Percentiles rank a stretch among this genome's conserved stretches.
phyloP scores from a whole-genome alignment of 139 green algal genomes.

The Tetraselmis striata region DNA sequence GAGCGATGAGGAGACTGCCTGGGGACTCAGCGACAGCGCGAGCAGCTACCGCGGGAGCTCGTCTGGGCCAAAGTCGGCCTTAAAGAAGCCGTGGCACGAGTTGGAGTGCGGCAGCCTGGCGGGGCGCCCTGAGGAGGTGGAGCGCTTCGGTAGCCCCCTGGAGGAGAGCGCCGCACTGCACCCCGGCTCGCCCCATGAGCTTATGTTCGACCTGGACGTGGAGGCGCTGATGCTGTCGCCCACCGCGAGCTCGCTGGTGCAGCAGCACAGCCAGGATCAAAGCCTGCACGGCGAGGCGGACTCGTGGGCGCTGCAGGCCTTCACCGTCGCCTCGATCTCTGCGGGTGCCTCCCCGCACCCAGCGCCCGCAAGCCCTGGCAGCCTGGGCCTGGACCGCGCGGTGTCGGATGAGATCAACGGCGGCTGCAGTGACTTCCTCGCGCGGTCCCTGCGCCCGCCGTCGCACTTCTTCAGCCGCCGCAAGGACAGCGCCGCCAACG shows the following conservation, averaged over 20 bases:
- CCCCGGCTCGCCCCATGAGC: neutral
- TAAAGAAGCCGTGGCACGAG: too few species aligned
- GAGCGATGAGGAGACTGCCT: conserved; percentile 7
- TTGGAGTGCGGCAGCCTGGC: too few species aligned
- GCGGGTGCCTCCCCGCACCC: neutral
- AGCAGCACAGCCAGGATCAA: neutral
- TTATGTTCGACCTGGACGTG: neutral
- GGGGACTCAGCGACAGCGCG: neutral
- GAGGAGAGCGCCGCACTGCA: neutral
- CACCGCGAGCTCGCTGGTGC: neutral
- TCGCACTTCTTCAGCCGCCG: conserved; percentile 1
- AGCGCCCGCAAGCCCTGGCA: too few species aligned
- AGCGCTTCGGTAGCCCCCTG: neutral
- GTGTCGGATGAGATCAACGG: too few species aligned
- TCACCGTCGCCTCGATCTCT: neutral
- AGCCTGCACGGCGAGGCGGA: neutral
- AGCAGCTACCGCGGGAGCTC: neutral
- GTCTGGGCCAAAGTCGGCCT: neutral
- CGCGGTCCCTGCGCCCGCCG: neutral
- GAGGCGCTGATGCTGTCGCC: too few species aligned
- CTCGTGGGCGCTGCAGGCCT: neutral
- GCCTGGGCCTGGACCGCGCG: too few species aligned
- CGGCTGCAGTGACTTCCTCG: conserved; percentile 1
- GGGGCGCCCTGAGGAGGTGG: neutral
- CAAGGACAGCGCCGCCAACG: neutral